Base-by-base conservation (phyloP, 306 rosid genomes). In the Prinsepia uniflora region DNA sequence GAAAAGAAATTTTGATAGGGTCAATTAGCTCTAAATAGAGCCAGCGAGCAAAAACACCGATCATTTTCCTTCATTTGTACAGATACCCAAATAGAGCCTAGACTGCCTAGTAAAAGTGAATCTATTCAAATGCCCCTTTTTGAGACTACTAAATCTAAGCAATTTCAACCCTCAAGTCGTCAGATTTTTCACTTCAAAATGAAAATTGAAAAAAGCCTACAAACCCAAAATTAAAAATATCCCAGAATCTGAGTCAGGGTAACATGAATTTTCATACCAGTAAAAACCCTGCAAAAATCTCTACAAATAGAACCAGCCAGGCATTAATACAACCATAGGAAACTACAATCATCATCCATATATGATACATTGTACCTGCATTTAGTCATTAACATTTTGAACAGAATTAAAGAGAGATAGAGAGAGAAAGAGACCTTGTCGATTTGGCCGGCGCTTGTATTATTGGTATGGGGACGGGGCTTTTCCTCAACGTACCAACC, bases 401-500 rank as follows among this genome's bases (percentile, higher is more conserved):
- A 50, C 8, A 63, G 11, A n/a, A 10, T 10, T 5, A 55, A 17
- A 57, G 68, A 43, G 40, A 2, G 42, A 66, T n/a, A n/a, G 36
- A 14, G 10, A 17, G 30, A 73, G 24, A 68, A 42, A 46, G 17
- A 18, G 0, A 34, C 89, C 85, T 8, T 82, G 65, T 87, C 91
- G 7, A 84, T 30, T 1, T 12, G 70, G 30, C 68, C 4, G 18
- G 70, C 65, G 10, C 53, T 2, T 30, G 47, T 10, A 7, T 19
- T 11, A 48, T 1, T 14, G 19, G 22, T 13, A 11, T 13, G 62
- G 12, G 0, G 10, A 74, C 91, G 91, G 34, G 71, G 88, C 15
- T 13, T 78, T 59, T 65, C 65, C 61, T 84, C 86, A 0, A 84
- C 82, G 0, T 67, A 0, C 93, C 96, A 90, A 59, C 56, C 88